These are phyloP conservation scores for Anisodus tanguticus DNA, from an alignment of 257 asterid genomes.

Conservation along the genomic window DNA sequence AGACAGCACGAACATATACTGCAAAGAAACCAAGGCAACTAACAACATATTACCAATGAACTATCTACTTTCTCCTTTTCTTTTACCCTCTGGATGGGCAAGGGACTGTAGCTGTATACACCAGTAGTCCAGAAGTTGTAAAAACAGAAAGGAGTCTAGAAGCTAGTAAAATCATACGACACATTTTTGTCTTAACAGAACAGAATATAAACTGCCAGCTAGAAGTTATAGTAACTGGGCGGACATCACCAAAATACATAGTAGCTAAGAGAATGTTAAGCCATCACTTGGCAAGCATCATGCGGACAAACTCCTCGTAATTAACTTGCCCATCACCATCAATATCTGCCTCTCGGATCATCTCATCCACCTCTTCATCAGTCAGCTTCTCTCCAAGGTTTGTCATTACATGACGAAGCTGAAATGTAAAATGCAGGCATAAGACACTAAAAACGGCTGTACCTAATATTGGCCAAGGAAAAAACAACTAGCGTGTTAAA, in stretches of 20 bases:
- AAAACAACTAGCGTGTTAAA: background rate
- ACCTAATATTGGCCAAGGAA: background rate
- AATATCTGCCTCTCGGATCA: conserved; percentile 60
- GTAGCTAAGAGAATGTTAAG: conserved; percentile 16
- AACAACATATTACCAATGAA: conserved; percentile 7
- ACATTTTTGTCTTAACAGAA: conserved; percentile 7
- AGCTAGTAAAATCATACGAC: background rate
- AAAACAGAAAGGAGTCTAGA: conserved; percentile 4
- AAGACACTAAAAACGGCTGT: background rate
- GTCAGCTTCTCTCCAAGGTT: conserved; percentile 68
- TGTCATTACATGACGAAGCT: conserved; percentile 67
- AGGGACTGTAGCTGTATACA: background rate
- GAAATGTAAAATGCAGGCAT: conserved; percentile 8
- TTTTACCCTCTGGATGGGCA: conserved; percentile 15
- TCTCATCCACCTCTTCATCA: conserved; percentile 64
- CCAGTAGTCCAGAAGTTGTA: background rate
- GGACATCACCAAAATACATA: conserved; percentile 27
- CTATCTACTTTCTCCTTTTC: conserved; percentile 14
- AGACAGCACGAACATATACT: background rate
- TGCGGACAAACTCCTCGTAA: conserved; percentile 57
- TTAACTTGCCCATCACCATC: conserved; percentile 68
- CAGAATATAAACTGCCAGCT: conserved; percentile 5
- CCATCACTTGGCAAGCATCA: conserved; percentile 60
- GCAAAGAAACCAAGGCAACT: conserved; percentile 20
- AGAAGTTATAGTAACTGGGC: conserved; percentile 10